Percentiles rank a stretch among this genome's conserved stretches.
phyloP scores from a whole-genome alignment of 306 rosid species.

The Lotus japonicus region DNA sequence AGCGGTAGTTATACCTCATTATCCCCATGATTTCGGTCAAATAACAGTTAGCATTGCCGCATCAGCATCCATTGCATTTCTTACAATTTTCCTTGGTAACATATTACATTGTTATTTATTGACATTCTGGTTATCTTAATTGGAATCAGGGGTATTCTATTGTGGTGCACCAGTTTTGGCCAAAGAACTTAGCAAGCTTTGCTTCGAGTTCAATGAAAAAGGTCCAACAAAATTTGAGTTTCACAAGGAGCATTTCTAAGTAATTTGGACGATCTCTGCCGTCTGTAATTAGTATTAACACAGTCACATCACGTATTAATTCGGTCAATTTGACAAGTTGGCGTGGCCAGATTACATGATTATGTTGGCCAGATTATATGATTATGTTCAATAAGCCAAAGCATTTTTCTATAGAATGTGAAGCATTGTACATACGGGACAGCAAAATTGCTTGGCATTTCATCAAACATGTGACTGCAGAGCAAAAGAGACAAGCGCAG shows the following conservation, averaged over 20 bases:
- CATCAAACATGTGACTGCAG: conserved; percentile 27
- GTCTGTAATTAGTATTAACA: neutral
- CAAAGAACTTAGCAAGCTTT: conserved; percentile 86
- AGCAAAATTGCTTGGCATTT: conserved; percentile 25
- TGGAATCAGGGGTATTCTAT: conserved; percentile 77
- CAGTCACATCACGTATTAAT: conserved; percentile 13
- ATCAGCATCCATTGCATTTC: no score
- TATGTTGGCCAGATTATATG: conserved; percentile 25
- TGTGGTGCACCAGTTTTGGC: conserved; percentile 97
- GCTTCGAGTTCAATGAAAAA: conserved; percentile 90
- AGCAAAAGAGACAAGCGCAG: conserved; percentile 19
- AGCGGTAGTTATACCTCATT: no score
- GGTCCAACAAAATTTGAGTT: conserved; percentile 96
- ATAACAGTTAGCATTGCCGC: no score
- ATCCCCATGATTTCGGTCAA: no score
- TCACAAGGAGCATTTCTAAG: conserved; percentile 93
- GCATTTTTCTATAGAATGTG: conserved; percentile 23
- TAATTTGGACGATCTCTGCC: conserved; percentile 1
- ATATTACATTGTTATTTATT: neutral
- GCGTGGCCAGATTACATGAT: conserved; percentile 21
- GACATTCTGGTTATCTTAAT: conserved; percentile 18
- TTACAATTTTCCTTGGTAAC: no score
- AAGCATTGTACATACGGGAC: conserved; percentile 41
- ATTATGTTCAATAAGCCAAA: conserved; percentile 29
- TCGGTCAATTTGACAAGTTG: conserved; percentile 12